A percentile compares a stretch with the other conserved stretches of the same genome.
Conservation (phyloP, 768 basidiomycete species). For the Lactifluus echinatus region DNA sequence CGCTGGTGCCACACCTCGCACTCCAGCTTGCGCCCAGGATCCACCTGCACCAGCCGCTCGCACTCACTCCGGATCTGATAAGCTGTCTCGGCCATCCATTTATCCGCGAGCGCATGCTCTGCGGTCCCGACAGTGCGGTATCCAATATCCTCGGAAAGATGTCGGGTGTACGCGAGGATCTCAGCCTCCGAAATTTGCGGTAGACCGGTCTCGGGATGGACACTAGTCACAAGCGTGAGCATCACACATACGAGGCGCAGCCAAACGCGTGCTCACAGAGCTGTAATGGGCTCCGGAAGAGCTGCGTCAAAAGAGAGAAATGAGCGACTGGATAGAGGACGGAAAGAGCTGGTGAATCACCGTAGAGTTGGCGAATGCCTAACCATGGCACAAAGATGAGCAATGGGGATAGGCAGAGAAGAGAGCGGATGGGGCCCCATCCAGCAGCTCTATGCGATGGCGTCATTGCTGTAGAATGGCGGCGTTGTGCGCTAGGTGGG, state of each 20-base stretch:
- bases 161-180: slow-evolving; percentile 52
- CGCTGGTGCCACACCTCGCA: slow-evolving; percentile 90
- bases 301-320: slow-evolving; percentile 2
- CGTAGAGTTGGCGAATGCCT: slow-evolving; percentile 32
- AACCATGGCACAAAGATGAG: slow-evolving; percentile 41
- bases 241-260: background rate
- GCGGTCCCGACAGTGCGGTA: slow-evolving; percentile 86
- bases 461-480: background rate
- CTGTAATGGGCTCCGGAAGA: slow-evolving; percentile 17
- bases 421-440: slow-evolving; percentile 52
- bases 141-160: slow-evolving; percentile 80
- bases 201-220: slow-evolving; percentile 43
- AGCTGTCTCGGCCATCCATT: slow-evolving; percentile 69
- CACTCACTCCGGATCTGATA: slow-evolving; percentile 54
- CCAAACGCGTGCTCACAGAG: slow-evolving; percentile 11
- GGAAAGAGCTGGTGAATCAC: background rate
- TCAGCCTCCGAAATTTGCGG: slow-evolving; percentile 67
- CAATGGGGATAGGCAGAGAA: slow-evolving; percentile 45
- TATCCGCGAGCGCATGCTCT: slow-evolving; percentile 80
- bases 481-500: background rate
- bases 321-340: background rate
- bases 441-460: background rate
- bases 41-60: slow-evolving; percentile 34
- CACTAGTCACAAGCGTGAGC: slow-evolving; percentile 13
- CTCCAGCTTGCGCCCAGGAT: slow-evolving; percentile 49